These are phyloP conservation scores for Aspergillus brasiliensis DNA, from an alignment of 2,329 filamentous ascomycete species.

Conservation along the genomic window DNA sequence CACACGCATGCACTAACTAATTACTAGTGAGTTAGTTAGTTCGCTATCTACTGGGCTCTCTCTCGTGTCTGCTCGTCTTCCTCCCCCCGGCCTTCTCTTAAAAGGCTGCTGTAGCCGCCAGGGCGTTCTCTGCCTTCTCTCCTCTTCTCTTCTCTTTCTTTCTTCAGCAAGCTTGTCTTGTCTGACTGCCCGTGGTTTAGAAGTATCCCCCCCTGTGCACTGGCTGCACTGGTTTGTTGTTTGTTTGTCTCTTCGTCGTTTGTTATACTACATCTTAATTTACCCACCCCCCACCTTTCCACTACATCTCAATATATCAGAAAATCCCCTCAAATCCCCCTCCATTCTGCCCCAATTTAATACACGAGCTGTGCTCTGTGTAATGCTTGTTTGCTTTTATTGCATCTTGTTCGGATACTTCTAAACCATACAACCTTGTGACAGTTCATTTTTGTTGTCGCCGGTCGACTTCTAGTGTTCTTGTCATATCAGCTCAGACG, in stretches of 20 bases:
- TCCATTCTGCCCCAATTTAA: slow-evolving; percentile 35
- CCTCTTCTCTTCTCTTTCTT: slow-evolving; percentile 40
- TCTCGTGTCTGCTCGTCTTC: background rate
- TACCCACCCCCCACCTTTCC: slow-evolving; percentile 8
- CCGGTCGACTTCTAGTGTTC: slow-evolving; percentile 36
- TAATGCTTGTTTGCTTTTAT: slow-evolving; percentile 32
- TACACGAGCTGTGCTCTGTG: slow-evolving; percentile 42
- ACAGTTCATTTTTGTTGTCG: slow-evolving; percentile 30
- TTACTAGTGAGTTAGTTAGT: too few relatives aligned
- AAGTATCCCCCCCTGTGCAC: slow-evolving; percentile 38
- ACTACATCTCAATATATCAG: slow-evolving; percentile 18
- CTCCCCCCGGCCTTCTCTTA: slow-evolving; percentile 9
- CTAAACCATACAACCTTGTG: slow-evolving; percentile 26
- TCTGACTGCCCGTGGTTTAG: slow-evolving; percentile 50
- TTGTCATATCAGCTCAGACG: slow-evolving; percentile 28
- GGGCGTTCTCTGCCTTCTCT: slow-evolving; percentile 16
- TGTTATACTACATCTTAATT: slow-evolving; percentile 43
- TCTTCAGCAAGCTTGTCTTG: slow-evolving; percentile 65
- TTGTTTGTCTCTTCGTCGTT: slow-evolving; percentile 50
- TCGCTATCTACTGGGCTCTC: background rate
- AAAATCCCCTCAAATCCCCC: slow-evolving; percentile 36
- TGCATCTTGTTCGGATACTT: slow-evolving; percentile 29
- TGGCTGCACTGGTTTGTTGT: slow-evolving; percentile 38
- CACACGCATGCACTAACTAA: background rate
- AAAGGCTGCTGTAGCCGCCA: slow-evolving; percentile 24